A percentile compares a stretch with the other conserved stretches of the same genome.
Evolutionary conservation across 768 basidiomycete species (phyloP).

Genomic region (Pisolithus marmoratus): DNA sequence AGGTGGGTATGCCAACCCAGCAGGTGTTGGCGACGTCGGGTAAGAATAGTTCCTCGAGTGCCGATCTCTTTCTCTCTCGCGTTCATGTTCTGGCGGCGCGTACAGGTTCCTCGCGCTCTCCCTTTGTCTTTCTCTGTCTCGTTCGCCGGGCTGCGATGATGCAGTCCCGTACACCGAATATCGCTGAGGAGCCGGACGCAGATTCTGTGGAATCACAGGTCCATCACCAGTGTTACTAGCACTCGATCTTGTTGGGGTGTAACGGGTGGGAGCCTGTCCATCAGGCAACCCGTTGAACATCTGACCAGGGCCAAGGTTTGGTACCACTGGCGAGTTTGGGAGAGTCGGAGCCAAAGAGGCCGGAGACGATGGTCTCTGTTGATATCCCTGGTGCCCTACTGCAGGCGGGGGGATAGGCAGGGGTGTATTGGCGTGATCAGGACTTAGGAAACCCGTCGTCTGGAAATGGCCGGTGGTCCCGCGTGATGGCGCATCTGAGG

Average conservation of each 20-base stretch:
- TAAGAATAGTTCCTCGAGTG: constrained; percentile 15
- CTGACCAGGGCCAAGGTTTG: constrained; percentile 6
- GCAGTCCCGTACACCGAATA: constrained; percentile 7
- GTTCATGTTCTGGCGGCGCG: not conserved
- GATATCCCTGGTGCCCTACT: not conserved
- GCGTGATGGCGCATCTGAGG: constrained; percentile 28
- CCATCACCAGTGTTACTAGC: constrained; percentile 6
- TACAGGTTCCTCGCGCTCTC: not conserved
- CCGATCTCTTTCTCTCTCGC: not conserved
- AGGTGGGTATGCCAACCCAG: constrained; percentile 20
- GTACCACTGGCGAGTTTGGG: constrained; percentile 8
- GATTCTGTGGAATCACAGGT: constrained; percentile 19
- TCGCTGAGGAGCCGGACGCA: constrained; percentile 5
- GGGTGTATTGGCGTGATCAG: constrained; percentile 25
- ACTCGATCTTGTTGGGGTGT: constrained; percentile 3
- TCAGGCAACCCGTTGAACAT: constrained; percentile 7
- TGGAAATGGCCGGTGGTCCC: constrained; percentile 6
- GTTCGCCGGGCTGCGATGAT: constrained; percentile 11
- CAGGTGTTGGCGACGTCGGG: constrained; percentile 20
- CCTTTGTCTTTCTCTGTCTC: constrained; percentile 15
- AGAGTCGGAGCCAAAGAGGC: constrained; percentile 12
- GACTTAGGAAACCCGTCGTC: constrained; percentile 20
- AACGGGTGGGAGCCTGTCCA: constrained; percentile 12
- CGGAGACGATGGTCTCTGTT: constrained; percentile 7
- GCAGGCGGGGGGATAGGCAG: constrained; percentile 20